These are phyloP conservation scores for Meripilus lineatus DNA, from an alignment of 1,284 basidiomycete species.

Conservation along the genomic window DNA sequence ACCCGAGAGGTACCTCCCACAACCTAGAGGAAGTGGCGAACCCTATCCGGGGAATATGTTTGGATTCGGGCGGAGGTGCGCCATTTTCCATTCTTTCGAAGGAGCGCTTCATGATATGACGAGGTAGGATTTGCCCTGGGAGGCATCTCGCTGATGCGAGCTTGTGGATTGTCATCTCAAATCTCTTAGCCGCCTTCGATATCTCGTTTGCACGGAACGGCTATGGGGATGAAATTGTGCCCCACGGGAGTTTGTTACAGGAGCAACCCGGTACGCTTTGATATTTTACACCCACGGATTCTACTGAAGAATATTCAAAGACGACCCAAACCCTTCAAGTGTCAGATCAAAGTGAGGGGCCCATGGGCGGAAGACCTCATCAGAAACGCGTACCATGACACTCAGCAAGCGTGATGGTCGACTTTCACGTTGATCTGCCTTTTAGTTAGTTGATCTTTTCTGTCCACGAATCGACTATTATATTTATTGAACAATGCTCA, in stretches of 20 bases:
- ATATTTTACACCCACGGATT: background rate
- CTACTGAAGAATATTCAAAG: no score
- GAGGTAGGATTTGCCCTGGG: slow-evolving; percentile 13
- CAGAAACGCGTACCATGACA: no score
- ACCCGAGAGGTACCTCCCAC: slow-evolving; percentile 15
- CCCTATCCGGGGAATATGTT: slow-evolving; percentile 6
- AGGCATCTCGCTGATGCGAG: slow-evolving; percentile 11
- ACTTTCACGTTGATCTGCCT: no score
- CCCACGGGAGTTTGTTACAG: background rate
- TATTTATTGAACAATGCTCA: no score
- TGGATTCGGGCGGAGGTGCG: slow-evolving; percentile 5
- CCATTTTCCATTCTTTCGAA: background rate
- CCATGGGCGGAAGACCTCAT: no score
- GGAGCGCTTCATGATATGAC: background rate
- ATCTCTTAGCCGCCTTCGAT: slow-evolving; percentile 14
- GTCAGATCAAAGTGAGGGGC: no score
- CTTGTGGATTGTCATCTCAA: slow-evolving; percentile 14
- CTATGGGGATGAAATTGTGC: slow-evolving; percentile 7
- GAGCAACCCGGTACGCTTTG: background rate
- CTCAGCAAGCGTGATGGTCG: no score
- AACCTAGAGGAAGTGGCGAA: slow-evolving; percentile 10
- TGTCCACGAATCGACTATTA: no score
- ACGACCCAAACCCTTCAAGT: slow-evolving; percentile 1
- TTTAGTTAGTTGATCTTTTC: no score
- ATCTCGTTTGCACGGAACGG: slow-evolving; percentile 10